Conservation (phyloP, 192 early-diverging fungal genomes). For the Thamnidium elegans region DNA sequence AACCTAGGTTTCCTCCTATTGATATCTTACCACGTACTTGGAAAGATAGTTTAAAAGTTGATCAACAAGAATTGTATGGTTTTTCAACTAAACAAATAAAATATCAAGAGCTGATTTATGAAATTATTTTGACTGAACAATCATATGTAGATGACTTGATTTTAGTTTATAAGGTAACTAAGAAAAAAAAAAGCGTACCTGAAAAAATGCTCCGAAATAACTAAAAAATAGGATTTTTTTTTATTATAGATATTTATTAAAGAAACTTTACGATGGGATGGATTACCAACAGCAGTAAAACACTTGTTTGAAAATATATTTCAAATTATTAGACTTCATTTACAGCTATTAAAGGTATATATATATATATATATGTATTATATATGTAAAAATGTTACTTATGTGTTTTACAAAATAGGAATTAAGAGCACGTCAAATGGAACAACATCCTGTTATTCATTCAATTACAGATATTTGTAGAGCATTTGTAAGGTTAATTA, state of each 20-base stretch:
- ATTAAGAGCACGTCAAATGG: not conserved
- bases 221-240: not conserved
- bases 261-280: slow-evolving; percentile 1
- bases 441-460: not conserved
- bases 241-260: slow-evolving; percentile 6
- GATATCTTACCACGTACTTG: slow-evolving; percentile 7
- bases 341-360: slow-evolving; percentile 15
- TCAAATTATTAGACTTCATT: slow-evolving; percentile 1
- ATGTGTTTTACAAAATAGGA: slow-evolving; percentile 6
- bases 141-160: slow-evolving; percentile 12
- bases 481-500: slow-evolving; percentile 11
- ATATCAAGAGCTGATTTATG: slow-evolving; percentile 10
- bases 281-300: not conserved
- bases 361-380: too few relatives aligned
- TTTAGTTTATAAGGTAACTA: slow-evolving; percentile 5
- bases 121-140: slow-evolving; percentile 7
- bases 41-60: not conserved
- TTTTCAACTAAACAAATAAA: not conserved
- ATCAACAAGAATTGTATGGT: not conserved
- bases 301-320: slow-evolving; percentile 4
- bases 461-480: slow-evolving; percentile 11
- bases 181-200: not conserved
- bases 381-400: too few relatives aligned
- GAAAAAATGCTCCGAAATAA: slow-evolving; percentile 5
- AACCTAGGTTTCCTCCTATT: not conserved